Conservation (phyloP, 2,329 filamentous ascomycete species). For the Paecilomyces variotii region DNA sequence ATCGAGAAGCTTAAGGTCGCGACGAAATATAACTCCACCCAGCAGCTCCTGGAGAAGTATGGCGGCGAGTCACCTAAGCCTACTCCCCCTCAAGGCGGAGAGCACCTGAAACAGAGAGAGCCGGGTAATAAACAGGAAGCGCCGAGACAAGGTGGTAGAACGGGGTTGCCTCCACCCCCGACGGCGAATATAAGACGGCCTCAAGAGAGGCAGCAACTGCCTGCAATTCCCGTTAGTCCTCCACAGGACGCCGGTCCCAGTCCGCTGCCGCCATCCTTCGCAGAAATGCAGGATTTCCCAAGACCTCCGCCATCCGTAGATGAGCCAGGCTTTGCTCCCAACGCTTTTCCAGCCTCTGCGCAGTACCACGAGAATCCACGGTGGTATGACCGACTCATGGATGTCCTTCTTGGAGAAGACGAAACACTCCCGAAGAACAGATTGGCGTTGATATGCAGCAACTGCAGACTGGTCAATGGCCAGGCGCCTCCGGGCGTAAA, state of each 20-base stretch:
- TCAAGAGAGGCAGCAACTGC: constrained; percentile 6
- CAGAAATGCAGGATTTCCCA: constrained; percentile 4
- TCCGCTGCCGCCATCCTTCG: constrained; percentile 16
- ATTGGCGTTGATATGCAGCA: constrained; percentile 72
- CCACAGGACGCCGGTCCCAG: constrained; percentile 12
- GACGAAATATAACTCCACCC: constrained; percentile 92
- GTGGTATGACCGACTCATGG: constrained; percentile 94
- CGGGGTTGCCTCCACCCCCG: constrained; percentile 51
- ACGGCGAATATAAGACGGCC: constrained; percentile 54
- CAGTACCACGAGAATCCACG: constrained; percentile 44
- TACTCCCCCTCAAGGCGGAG: constrained; percentile 15
- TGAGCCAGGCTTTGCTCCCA: constrained; percentile 40
- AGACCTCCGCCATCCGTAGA: constrained; percentile 19
- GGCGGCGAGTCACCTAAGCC: constrained; percentile 54
- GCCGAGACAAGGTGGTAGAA: constrained; percentile 22
- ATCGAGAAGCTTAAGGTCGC: constrained; percentile 92
- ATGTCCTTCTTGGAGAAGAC: constrained; percentile 88
- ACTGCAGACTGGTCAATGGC: constrained; percentile 85
- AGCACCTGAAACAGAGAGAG: constrained; percentile 4
- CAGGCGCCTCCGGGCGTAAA: constrained; percentile 85
- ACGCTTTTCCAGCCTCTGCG: constrained; percentile 33
- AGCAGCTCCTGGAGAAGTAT: constrained; percentile 90
- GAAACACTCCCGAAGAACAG: constrained; percentile 89
- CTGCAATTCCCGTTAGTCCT: constrained; percentile 23
- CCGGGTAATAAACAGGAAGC: background rate